A percentile compares a stretch with the other conserved stretches of the same genome.
phyloP scores from a whole-genome alignment of 805 yeast genomes.

The Lipomyces spencermartinsiae region DNA sequence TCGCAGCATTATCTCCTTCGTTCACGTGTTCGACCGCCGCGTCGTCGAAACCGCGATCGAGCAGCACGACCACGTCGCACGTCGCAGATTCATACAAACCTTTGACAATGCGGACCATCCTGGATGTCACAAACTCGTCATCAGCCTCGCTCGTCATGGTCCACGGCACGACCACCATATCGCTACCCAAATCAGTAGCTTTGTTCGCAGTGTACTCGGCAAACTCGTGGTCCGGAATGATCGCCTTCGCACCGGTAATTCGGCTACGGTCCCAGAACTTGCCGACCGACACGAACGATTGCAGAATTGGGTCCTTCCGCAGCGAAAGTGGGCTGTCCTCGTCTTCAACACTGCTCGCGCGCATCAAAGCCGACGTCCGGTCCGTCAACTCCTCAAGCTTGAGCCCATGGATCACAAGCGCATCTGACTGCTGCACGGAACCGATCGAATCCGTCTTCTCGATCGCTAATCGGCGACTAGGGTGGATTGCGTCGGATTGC shows the following conservation, averaged over 20 bases:
- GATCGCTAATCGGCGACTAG: not conserved
- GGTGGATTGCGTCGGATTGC: not conserved
- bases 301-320: slow-evolving; percentile 10
- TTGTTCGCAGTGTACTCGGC: slow-evolving; percentile 7
- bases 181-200: slow-evolving; percentile 1
- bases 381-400: slow-evolving; percentile 20
- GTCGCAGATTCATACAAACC: slow-evolving; percentile 31
- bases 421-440: not conserved
- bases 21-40: not conserved
- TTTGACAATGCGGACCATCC: slow-evolving; percentile 25
- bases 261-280: not conserved
- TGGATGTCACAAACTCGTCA: slow-evolving; percentile 2
- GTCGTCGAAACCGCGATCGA: slow-evolving; percentile 16
- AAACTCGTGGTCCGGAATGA: slow-evolving; percentile 17
- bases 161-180: slow-evolving; percentile 16
- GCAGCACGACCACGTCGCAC: slow-evolving; percentile 6
- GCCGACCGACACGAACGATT: slow-evolving; percentile 17
- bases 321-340: slow-evolving; percentile 5
- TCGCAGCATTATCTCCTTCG: not conserved
- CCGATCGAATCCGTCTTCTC: slow-evolving; percentile 3
- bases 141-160: not conserved
- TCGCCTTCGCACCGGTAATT: slow-evolving; percentile 12
- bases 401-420: slow-evolving; percentile 14
- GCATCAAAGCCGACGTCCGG: slow-evolving; percentile 20
- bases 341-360: slow-evolving; percentile 4